Percentiles rank a stretch among this genome's conserved stretches.
Evolutionary conservation across 768 basidiomycete genomes (phyloP).

Genomic region (Mycena metata): DNA sequence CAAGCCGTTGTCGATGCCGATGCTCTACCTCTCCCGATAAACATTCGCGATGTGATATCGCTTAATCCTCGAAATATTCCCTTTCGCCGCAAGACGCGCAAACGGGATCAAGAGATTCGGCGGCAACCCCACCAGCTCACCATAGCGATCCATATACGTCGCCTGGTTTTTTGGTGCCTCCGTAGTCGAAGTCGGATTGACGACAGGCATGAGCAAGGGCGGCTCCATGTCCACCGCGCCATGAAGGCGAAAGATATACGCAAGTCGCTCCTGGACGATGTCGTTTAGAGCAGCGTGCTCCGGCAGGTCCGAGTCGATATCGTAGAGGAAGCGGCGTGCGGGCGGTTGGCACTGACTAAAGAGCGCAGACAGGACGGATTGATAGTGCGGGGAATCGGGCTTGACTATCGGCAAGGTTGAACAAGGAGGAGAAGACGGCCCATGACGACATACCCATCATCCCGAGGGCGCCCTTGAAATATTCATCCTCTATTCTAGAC

Average conservation of each 20-base stretch:
- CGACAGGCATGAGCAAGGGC: slow-evolving; percentile 83
- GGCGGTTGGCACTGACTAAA: slow-evolving; percentile 81
- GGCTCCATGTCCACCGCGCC: slow-evolving; percentile 92
- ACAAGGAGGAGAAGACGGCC: neutral
- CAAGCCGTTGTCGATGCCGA: no score
- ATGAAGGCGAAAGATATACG: slow-evolving; percentile 86
- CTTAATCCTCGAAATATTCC: slow-evolving; percentile 78
- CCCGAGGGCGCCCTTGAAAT: slow-evolving; percentile 82
- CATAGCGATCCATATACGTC: slow-evolving; percentile 83
- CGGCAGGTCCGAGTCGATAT: slow-evolving; percentile 74
- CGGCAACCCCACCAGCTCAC: slow-evolving; percentile 81
- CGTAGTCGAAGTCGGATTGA: slow-evolving; percentile 57
- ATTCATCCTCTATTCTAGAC: slow-evolving; percentile 83
- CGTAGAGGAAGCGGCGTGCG: slow-evolving; percentile 80
- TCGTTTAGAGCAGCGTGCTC: slow-evolving; percentile 80
- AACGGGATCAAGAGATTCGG: slow-evolving; percentile 82
- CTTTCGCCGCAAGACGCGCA: slow-evolving; percentile 84
- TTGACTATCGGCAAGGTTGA: slow-evolving; percentile 64
- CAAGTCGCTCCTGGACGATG: slow-evolving; percentile 82
- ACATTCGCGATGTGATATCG: slow-evolving; percentile 84
- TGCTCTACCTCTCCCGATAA: slow-evolving; percentile 71
- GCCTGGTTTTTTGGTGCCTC: slow-evolving; percentile 74
- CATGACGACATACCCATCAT: slow-evolving; percentile 72
- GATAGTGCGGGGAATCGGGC: slow-evolving; percentile 84
- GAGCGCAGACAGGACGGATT: slow-evolving; percentile 80